Percentiles rank a stretch among this genome's conserved stretches.
These are phyloP conservation scores for Acorus calamus DNA, from an alignment of 106 monocot species.

Conservation along the genomic window DNA sequence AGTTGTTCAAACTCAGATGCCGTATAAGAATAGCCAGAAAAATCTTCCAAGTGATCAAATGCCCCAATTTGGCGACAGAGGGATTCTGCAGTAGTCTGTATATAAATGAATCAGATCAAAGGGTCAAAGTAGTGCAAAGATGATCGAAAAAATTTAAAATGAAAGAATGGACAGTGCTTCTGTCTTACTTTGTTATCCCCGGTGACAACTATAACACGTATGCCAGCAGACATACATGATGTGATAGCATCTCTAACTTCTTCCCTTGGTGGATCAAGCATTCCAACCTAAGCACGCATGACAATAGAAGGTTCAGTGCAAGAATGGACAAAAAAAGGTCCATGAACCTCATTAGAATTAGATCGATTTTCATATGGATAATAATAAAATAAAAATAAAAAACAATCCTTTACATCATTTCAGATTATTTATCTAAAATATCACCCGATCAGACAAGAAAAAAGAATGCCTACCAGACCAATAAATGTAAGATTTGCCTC, in stretches of 20 bases:
- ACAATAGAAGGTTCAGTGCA: not conserved
- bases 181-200: conserved; percentile 88
- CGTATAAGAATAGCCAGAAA: conserved; percentile 84
- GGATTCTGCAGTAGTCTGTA: conserved; percentile 93
- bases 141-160: not conserved
- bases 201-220: conserved; percentile 99
- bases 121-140: conserved; percentile 1
- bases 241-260: conserved; percentile 89
- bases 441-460: not conserved
- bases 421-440: not conserved
- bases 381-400: not conserved
- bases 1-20: conserved; percentile 97
- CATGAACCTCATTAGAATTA: not conserved
- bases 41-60: conserved; percentile 81
- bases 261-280: conserved; percentile 97
- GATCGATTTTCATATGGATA: not conserved
- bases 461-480: conserved; percentile 56
- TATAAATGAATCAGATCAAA: conserved; percentile 4
- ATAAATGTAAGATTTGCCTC: conserved; percentile 97
- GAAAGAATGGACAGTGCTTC: not conserved
- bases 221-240: conserved; percentile 96
- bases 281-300: conserved; percentile 62
- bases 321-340: conserved; percentile 3
- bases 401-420: not conserved
- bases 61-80: conserved; percentile 92